Evolutionary conservation across 768 basidiomycete species (phyloP).

Genomic region (Termitomyces sp.): DNA sequence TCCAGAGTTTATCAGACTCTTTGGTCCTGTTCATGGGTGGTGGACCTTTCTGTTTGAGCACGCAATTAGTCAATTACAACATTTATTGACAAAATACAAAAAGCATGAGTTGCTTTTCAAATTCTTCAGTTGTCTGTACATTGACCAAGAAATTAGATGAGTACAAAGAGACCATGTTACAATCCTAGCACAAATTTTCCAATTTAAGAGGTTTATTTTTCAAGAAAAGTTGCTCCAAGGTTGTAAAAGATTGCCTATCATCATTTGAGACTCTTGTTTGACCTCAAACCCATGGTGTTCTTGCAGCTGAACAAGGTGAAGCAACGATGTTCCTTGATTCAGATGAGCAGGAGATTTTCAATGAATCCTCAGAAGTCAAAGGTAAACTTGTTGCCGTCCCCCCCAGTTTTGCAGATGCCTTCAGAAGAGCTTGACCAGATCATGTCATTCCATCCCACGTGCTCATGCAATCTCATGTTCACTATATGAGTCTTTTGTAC

Average conservation of each 20-base stretch:
- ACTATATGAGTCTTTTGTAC: neutral
- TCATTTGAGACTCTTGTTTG: neutral
- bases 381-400: neutral
- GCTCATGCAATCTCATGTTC: neutral
- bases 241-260: neutral
- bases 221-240: neutral
- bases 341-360: neutral
- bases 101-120: neutral
- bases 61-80: constrained; percentile 7
- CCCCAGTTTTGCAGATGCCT: neutral
- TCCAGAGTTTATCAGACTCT: neutral
- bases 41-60: constrained; percentile 13
- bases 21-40: constrained; percentile 6
- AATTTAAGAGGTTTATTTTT: neutral
- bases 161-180: neutral
- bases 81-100: neutral
- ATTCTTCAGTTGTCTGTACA: too few species aligned
- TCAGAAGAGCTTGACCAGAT: neutral
- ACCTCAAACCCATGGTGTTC: neutral
- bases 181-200: neutral
- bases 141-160: neutral
- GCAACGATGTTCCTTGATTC: neutral
- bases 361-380: neutral
- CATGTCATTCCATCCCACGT: neutral
- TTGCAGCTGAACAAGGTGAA: neutral